These are phyloP conservation scores for Claviceps fusiformis DNA, from an alignment of 2,329 filamentous ascomycete species.

Conservation along the genomic window DNA sequence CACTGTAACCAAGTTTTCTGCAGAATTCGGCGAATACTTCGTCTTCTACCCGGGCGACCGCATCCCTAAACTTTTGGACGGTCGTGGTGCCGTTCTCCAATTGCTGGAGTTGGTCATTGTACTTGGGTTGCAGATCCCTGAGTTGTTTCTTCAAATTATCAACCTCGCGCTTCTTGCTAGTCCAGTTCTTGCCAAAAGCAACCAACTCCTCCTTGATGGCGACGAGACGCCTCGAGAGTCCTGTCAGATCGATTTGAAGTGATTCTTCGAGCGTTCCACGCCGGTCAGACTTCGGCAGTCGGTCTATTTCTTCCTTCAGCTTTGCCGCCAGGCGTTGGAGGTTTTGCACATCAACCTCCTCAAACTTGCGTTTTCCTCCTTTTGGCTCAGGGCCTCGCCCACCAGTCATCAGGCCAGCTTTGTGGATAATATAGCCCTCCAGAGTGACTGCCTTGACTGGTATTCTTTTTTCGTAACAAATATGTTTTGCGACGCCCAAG, in stretches of 20 bases:
- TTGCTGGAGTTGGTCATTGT: conserved; percentile 54
- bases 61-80: conserved; percentile 39
- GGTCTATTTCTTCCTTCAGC: conserved; percentile 62
- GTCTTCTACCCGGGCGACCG: conserved; percentile 74
- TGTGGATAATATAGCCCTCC: conserved; percentile 94
- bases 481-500: conserved; percentile 70
- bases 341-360: conserved; percentile 79
- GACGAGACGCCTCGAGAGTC: conserved; percentile 62
- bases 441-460: conserved; percentile 90
- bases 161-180: conserved; percentile 72
- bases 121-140: conserved; percentile 63
- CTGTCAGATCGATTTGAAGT: conserved; percentile 64
- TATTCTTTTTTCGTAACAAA: conserved; percentile 73
- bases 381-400: conserved; percentile 68
- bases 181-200: conserved; percentile 67
- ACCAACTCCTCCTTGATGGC: conserved; percentile 63
- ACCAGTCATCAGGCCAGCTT: conserved; percentile 92
- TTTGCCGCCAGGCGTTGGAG: conserved; percentile 65
- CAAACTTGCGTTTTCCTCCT: conserved; percentile 67
- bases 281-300: conserved; percentile 66
- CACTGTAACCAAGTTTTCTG: conserved; percentile 67
- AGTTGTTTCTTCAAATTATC: conserved; percentile 61
- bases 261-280: conserved; percentile 66
- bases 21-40: conserved; percentile 80
- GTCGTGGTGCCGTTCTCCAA: conserved; percentile 44